phyloP scores from a whole-genome alignment of 257 asterid species.

The Solanum chmielewskii region DNA sequence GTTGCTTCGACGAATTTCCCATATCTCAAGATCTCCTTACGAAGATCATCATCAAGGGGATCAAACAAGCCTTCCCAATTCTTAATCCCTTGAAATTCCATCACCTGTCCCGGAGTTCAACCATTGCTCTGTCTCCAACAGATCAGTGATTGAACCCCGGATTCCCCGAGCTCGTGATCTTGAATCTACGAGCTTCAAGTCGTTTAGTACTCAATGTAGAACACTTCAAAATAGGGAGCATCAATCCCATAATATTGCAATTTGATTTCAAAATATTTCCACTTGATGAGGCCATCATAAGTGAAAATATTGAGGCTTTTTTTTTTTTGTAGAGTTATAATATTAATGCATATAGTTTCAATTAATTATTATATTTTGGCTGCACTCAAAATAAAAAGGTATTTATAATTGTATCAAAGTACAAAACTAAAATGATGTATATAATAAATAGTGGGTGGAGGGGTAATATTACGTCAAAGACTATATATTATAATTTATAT shows the following conservation, averaged over 20 bases:
- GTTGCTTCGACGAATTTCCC: conserved; percentile 82
- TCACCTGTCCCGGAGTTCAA: conserved; percentile 25
- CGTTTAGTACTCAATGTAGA: background rate
- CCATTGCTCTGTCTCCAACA: background rate
- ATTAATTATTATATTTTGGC: background rate
- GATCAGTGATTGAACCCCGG: background rate
- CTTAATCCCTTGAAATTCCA: conserved; percentile 75
- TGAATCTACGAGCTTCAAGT: background rate
- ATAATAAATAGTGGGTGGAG: background rate
- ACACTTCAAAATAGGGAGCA: background rate
- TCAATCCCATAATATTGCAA: background rate
- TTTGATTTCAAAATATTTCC: background rate
- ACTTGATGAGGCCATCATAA: conserved; percentile 8
- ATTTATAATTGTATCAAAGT: background rate
- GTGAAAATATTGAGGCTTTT: background rate
- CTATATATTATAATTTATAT: background rate
- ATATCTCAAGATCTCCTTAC: conserved; percentile 60
- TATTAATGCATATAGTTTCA: background rate
- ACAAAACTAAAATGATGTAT: background rate
- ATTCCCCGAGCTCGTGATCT: background rate
- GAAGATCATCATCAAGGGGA: conserved; percentile 65
- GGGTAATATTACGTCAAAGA: background rate
- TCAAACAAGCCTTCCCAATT: conserved; percentile 89
- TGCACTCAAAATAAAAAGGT: background rate
- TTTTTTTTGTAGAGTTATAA: background rate